Evolutionary conservation across 768 basidiomycete species (phyloP).

Genomic region (Steccherinum ochraceum): DNA sequence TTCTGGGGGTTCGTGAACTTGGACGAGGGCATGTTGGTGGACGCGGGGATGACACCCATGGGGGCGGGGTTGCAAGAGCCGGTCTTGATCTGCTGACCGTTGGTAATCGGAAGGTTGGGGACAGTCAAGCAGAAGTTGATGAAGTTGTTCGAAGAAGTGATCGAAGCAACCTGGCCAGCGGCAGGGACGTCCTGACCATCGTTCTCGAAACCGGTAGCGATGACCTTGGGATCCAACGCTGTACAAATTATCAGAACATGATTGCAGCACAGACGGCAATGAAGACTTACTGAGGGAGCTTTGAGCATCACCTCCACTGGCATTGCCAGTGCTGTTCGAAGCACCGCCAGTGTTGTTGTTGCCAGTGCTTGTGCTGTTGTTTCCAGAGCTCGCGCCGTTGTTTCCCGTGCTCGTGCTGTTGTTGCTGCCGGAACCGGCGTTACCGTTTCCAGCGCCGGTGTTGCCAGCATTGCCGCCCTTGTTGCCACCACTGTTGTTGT

Average conservation of each 20-base stretch:
- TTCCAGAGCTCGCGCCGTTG: constrained; percentile 8
- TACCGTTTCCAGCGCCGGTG: constrained; percentile 12
- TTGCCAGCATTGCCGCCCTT: constrained; percentile 13
- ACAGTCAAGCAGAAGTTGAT: constrained; percentile 47
- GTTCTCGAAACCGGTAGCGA: constrained; percentile 38
- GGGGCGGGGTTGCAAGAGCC: constrained; percentile 60
- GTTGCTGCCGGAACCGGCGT: constrained; percentile 2
- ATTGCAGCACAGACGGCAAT: neutral
- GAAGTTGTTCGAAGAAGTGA: constrained; percentile 59
- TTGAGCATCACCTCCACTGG: constrained; percentile 6
- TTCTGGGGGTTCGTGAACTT: constrained; percentile 51
- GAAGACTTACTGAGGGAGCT: constrained; percentile 16
- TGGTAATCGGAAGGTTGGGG: constrained; percentile 34
- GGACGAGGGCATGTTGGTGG: constrained; percentile 44
- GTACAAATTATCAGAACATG: neutral
- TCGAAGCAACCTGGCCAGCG: constrained; percentile 42
- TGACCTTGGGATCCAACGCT: constrained; percentile 38
- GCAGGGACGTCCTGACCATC: constrained; percentile 41
- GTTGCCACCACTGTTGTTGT: constrained; percentile 26
- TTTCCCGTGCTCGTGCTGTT: constrained; percentile 6
- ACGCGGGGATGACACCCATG: constrained; percentile 54
- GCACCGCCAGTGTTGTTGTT: constrained; percentile 13
- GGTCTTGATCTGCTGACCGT: constrained; percentile 33
- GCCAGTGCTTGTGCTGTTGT: constrained; percentile 7
- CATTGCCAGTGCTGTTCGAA: constrained; percentile 2